Percentiles rank a stretch among this genome's conserved stretches.
Conservation (phyloP, 2,329 filamentous ascomycete species). For the Phyllachora maydis region DNA sequence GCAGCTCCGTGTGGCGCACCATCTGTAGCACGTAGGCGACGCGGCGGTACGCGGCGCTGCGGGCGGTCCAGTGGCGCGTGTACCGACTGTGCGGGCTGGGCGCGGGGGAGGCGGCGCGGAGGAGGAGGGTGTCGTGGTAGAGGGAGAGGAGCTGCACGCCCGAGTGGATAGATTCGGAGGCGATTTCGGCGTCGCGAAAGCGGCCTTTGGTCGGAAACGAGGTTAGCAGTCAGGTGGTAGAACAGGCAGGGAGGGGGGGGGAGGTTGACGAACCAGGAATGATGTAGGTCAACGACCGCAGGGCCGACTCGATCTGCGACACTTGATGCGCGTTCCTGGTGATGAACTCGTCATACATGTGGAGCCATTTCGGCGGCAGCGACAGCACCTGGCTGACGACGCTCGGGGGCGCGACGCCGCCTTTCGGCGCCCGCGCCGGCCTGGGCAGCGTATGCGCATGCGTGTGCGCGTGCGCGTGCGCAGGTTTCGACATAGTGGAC, state of each 20-base stretch:
- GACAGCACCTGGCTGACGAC: conserved; percentile 21
- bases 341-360: conserved; percentile 74
- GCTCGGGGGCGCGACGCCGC: conserved; percentile 2
- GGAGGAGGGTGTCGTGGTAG: conserved; percentile 79
- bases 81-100: conserved; percentile 41
- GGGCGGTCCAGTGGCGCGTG: conserved; percentile 44
- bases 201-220: conserved; percentile 33
- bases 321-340: conserved; percentile 87
- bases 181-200: conserved; percentile 82
- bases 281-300: conserved; percentile 87
- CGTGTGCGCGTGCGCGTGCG: too few relatives aligned
- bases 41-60: conserved; percentile 52
- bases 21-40: conserved; percentile 71
- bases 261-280: conserved; percentile 27
- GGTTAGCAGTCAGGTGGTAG: neutral
- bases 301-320: conserved; percentile 80
- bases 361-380: conserved; percentile 43
- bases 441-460: too few relatives aligned
- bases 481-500: too few relatives aligned
- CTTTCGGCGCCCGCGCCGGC: too few relatives aligned
- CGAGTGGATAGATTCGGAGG: conserved; percentile 80
- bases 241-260: neutral
- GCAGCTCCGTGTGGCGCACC: conserved; percentile 80
- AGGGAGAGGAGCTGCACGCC: conserved; percentile 76
- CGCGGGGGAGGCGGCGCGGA: conserved; percentile 31